A percentile compares a stretch with the other conserved stretches of the same genome.
These are phyloP conservation scores for Lumnitzera littorea DNA, from an alignment of 345 rosid species.

Conservation along the genomic window DNA sequence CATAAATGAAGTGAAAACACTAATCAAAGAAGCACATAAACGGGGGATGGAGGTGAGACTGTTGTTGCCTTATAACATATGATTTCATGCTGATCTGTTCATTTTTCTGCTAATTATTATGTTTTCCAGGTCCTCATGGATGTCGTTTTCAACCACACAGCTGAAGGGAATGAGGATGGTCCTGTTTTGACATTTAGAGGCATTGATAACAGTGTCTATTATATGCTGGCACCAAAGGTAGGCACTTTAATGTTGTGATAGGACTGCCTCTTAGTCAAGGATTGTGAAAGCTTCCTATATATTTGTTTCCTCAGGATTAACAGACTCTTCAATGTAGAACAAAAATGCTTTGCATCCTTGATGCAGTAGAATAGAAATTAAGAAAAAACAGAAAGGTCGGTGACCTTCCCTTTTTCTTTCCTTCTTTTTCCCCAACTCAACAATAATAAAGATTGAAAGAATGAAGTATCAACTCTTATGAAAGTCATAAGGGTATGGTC, in stretches of 20 bases:
- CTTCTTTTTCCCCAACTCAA: too few species aligned
- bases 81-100: conserved; percentile 1
- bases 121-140: conserved; percentile 80
- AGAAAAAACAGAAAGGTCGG: too few species aligned
- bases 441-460: too few species aligned
- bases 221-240: conserved; percentile 98
- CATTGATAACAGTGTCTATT: conserved; percentile 83
- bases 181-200: conserved; percentile 86
- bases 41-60: conserved; percentile 82
- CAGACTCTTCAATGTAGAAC: too few species aligned
- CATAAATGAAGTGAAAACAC: conserved; percentile 77
- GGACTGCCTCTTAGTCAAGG: background rate
- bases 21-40: conserved; percentile 88
- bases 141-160: conserved; percentile 96
- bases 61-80: conserved; percentile 9
- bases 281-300: too few species aligned
- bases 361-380: too few species aligned
- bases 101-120: conserved; percentile 18
- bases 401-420: too few species aligned
- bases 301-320: too few species aligned
- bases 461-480: too few species aligned
- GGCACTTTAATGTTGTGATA: conserved; percentile 11
- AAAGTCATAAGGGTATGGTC: too few species aligned
- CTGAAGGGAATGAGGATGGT: conserved; percentile 96
- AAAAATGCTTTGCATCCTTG: too few species aligned